Conservation (phyloP, 345 rosid genomes). For the Capsella bursapastoris region DNA sequence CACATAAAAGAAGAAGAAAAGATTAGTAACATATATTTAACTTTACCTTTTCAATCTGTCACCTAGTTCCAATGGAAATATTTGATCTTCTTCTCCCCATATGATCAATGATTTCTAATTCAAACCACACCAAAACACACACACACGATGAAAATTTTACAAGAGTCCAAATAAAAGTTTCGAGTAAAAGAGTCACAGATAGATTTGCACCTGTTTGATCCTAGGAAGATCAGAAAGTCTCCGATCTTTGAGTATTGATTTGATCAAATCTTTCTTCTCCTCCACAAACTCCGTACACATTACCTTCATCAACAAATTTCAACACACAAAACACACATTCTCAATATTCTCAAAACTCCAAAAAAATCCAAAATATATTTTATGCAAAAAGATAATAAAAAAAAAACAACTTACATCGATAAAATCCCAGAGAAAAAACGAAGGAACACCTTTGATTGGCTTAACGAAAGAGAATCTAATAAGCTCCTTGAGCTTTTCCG, state of each 20-base stretch:
- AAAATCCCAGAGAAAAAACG: conserved; percentile 64
- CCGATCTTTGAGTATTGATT: conserved; percentile 57
- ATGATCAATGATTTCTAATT: conserved; percentile 53
- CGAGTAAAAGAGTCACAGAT: too few species aligned
- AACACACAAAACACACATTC: not conserved
- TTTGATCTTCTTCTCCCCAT: conserved; percentile 69
- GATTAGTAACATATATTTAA: not conserved
- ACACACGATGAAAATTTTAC: too few species aligned
- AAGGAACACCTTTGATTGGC: conserved; percentile 54
- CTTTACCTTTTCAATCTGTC: conserved; percentile 55
- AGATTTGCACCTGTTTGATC: conserved; percentile 61
- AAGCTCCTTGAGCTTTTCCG: conserved; percentile 66
- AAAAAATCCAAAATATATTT: not conserved
- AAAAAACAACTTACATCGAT: conserved; percentile 48
- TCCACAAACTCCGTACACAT: conserved; percentile 74
- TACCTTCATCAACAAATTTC: conserved; percentile 49
- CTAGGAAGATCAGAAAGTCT: conserved; percentile 64
- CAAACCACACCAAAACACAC: too few species aligned
- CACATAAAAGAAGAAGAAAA: not conserved
- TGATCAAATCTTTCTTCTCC: conserved; percentile 75
- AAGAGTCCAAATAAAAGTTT: too few species aligned
- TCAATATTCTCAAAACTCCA: not conserved
- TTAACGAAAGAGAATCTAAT: conserved; percentile 65
- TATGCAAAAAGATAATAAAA: not conserved
- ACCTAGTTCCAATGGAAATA: conserved; percentile 63